Base-by-base conservation (phyloP, 371 early-diverging fungal species). In the Mucor circinelloides region DNA sequence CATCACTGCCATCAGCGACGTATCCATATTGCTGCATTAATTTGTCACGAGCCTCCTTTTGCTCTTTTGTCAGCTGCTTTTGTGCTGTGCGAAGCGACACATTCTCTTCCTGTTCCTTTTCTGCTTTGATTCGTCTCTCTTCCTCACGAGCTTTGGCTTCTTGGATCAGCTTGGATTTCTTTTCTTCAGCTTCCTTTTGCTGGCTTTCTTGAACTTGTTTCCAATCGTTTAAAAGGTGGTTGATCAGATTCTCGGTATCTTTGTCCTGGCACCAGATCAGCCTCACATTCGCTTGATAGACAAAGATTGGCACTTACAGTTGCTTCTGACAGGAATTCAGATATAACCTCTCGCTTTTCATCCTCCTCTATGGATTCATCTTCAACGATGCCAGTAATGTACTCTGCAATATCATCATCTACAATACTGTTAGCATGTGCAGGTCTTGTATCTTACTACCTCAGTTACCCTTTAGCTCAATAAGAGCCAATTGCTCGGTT, bases 281-380 rank as follows among this genome's bases (percentile, higher is more conserved):
- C 19, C 19, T 46, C 7, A 9, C 7, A 17, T 2, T 46, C 9
- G 19, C 1, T 46, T 6, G 4, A n/a, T 19, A 44, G n/a, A 0
- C 9, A 6, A n/a, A 38, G 28, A 40, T 17, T n/a, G 6, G 9
- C 1, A 42, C 42, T 59, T 66, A 78, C 84, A 1, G 86, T 86
- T 10, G 80, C 81, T 64, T 84, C 88, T 7, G 79, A 67, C 15
- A 88, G 68, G 12, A 85, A 84, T 58, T 85, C 88, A 19, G 81
- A 67, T 25, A 88, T 80, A 6, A 81, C 85, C 68, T 85, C 88
- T 3, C 80, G 81, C 48, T 84, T 86, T 60, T 88, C 88, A 23
- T 82, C 80, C 25, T 85, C 81, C 21, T 80, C 83, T 58, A 88
- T 78, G 2, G 82, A 79, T 19, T 79, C 83, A 30, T 88, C 88